phyloP scores from a whole-genome alignment of 2,329 filamentous ascomycete species.

The Cladosporium oxysporum region DNA sequence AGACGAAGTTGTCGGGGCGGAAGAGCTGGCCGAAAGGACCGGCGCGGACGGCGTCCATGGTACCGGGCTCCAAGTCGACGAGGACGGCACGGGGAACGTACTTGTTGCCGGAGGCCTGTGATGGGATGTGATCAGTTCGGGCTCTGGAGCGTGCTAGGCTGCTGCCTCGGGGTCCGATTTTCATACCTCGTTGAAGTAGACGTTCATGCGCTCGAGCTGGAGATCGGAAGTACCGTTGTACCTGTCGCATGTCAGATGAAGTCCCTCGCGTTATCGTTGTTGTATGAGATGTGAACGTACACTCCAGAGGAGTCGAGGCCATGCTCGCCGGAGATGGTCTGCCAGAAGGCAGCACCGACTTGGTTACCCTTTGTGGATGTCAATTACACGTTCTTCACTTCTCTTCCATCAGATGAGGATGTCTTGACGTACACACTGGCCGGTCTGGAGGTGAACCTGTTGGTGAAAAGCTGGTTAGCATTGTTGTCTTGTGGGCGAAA shows the following conservation, averaged over 20 bases:
- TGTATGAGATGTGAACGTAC: slow-evolving; percentile 57
- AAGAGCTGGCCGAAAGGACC: slow-evolving; percentile 98
- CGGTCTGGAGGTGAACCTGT: slow-evolving; percentile 99
- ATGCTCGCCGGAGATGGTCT: slow-evolving; percentile 68
- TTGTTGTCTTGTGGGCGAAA: slow-evolving; percentile 43
- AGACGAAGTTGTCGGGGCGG: slow-evolving; percentile 99
- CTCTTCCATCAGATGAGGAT: not conserved
- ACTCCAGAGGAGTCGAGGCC: slow-evolving; percentile 96
- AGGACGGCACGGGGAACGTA: slow-evolving; percentile 99
- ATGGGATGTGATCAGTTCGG: slow-evolving; percentile 32
- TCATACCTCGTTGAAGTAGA: slow-evolving; percentile 93
- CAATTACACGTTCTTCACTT: slow-evolving; percentile 25
- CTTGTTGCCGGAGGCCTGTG: slow-evolving; percentile 91
- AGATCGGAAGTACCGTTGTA: slow-evolving; percentile 99
- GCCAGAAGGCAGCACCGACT: slow-evolving; percentile 99
- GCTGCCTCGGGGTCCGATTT: slow-evolving; percentile 7
- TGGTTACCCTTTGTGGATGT: slow-evolving; percentile 80
- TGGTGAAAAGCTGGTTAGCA: slow-evolving; percentile 58
- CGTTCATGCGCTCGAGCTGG: slow-evolving; percentile 99
- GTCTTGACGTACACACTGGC: slow-evolving; percentile 82
- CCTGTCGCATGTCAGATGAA: slow-evolving; percentile 50
- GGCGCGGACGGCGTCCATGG: slow-evolving; percentile 98
- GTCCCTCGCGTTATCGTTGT: not conserved
- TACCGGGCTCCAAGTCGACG: slow-evolving; percentile 98
- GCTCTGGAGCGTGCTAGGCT: slow-evolving; percentile 8